Evolutionary conservation across 805 yeast genomes (phyloP).

Genomic region (Hanseniaspora singularis): DNA sequence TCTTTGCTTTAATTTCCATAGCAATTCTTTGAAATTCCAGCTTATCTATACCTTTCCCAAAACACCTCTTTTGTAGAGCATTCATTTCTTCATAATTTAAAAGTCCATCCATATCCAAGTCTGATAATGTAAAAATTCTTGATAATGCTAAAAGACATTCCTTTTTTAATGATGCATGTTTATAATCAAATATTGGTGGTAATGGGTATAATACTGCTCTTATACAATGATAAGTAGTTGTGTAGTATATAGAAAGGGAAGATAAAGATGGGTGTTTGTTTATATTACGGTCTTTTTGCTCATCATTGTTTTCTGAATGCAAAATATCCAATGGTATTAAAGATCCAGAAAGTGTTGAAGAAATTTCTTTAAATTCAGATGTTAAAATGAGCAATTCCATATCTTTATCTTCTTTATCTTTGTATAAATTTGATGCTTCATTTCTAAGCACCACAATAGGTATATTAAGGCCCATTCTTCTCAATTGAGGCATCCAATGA

Average conservation of each 20-base stretch:
- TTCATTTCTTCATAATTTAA: slow-evolving; percentile 61
- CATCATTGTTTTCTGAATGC: slow-evolving; percentile 79
- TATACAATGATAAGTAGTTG: slow-evolving; percentile 71
- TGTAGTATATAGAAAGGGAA: slow-evolving; percentile 28
- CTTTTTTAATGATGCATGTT: slow-evolving; percentile 70
- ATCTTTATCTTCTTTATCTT: slow-evolving; percentile 14
- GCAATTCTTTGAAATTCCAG: slow-evolving; percentile 34
- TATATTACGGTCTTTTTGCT: slow-evolving; percentile 75
- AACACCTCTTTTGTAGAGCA: slow-evolving; percentile 62
- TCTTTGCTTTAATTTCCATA: neutral
- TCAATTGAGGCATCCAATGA: slow-evolving; percentile 87
- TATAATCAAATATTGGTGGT: slow-evolving; percentile 86
- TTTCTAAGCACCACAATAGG: slow-evolving; percentile 89
- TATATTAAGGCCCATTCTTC: slow-evolving; percentile 85
- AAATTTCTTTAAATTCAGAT: slow-evolving; percentile 35
- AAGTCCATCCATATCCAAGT: slow-evolving; percentile 80
- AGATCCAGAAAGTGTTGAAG: slow-evolving; percentile 66
- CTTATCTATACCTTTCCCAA: slow-evolving; percentile 44
- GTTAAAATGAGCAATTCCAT: slow-evolving; percentile 18
- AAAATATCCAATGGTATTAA: slow-evolving; percentile 84
- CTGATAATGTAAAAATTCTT: slow-evolving; percentile 74
- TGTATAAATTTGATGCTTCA: slow-evolving; percentile 30
- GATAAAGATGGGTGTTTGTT: slow-evolving; percentile 37
- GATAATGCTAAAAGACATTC: slow-evolving; percentile 62
- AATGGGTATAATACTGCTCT: slow-evolving; percentile 87